Evolutionary conservation across 2,329 filamentous ascomycete genomes (phyloP).

Genomic region (Talaromyces sp.): DNA sequence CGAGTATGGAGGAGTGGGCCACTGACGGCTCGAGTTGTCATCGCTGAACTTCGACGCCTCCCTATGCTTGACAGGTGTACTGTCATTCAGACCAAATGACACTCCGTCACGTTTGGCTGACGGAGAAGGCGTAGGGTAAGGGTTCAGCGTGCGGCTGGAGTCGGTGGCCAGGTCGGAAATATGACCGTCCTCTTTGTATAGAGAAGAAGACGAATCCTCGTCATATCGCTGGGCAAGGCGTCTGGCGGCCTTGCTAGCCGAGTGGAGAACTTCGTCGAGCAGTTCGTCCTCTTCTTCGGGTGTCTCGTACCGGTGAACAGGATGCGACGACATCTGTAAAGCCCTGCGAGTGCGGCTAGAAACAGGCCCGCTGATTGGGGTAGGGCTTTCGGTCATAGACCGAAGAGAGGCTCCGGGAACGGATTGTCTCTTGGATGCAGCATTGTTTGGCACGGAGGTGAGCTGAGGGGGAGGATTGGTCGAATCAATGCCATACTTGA

Average conservation of each 20-base stretch:
- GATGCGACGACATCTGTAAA: constrained; percentile 62
- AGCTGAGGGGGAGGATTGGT: constrained; percentile 30
- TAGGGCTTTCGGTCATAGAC: constrained; percentile 22
- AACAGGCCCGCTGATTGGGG: constrained; percentile 46
- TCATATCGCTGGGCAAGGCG: constrained; percentile 52
- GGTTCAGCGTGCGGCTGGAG: constrained; percentile 32
- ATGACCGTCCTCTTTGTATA: constrained; percentile 40
- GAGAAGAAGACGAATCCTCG: constrained; percentile 44
- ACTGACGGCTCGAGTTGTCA: constrained; percentile 59
- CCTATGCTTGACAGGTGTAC: constrained; percentile 56
- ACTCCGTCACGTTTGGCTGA: constrained; percentile 77
- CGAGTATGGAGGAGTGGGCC: constrained; percentile 93
- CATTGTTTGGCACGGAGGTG: constrained; percentile 23
- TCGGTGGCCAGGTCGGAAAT: constrained; percentile 21
- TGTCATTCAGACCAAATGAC: constrained; percentile 58
- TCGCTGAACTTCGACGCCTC: constrained; percentile 54
- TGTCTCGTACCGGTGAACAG: constrained; percentile 81
- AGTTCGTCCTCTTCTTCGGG: constrained; percentile 96
- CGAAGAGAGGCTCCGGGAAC: constrained; percentile 30
- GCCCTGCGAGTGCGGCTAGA: constrained; percentile 76
- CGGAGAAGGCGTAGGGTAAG: constrained; percentile 67
- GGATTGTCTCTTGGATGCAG: constrained; percentile 31
- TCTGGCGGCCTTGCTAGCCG: constrained; percentile 68
- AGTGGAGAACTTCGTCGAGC: constrained; percentile 78
- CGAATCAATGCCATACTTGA: constrained; percentile 53